Evolutionary conservation across 2,329 filamentous ascomycete genomes (phyloP).

Genomic region (Curvularia sp.): DNA sequence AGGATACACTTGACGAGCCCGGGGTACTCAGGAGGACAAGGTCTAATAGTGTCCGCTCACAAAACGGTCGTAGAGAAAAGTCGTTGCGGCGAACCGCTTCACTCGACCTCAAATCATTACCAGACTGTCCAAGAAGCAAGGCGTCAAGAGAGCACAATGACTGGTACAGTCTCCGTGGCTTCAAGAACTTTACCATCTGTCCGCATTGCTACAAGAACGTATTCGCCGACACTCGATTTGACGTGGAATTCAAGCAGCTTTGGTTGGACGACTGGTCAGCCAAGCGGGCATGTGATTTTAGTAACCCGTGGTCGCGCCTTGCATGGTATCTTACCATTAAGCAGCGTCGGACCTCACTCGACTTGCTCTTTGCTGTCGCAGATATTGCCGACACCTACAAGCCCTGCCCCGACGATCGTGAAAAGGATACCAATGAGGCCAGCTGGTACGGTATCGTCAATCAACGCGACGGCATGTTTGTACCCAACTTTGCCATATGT

Average conservation of each 20-base stretch:
- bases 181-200: slow-evolving; percentile 79
- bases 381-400: slow-evolving; percentile 62
- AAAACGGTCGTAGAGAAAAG: slow-evolving; percentile 36
- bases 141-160: slow-evolving; percentile 71
- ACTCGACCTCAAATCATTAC: slow-evolving; percentile 35
- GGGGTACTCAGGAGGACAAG: slow-evolving; percentile 29
- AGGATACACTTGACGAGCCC: slow-evolving; percentile 31
- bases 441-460: slow-evolving; percentile 80
- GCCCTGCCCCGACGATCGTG: slow-evolving; percentile 65
- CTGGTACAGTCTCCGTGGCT: slow-evolving; percentile 79
- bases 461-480: slow-evolving; percentile 66
- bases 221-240: slow-evolving; percentile 72
- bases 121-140: slow-evolving; percentile 72
- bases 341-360: slow-evolving; percentile 69
- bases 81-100: slow-evolving; percentile 14
- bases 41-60: slow-evolving; percentile 39
- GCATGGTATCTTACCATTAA: slow-evolving; percentile 83
- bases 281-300: slow-evolving; percentile 78
- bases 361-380: slow-evolving; percentile 73
- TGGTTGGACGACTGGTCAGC: slow-evolving; percentile 64
- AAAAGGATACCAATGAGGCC: slow-evolving; percentile 57
- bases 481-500: slow-evolving; percentile 78
- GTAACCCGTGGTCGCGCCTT: slow-evolving; percentile 80
- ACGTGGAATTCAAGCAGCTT: slow-evolving; percentile 69
- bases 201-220: slow-evolving; percentile 77